phyloP scores from a whole-genome alignment of 257 asterid species.

The Osmanthus fragrans region DNA sequence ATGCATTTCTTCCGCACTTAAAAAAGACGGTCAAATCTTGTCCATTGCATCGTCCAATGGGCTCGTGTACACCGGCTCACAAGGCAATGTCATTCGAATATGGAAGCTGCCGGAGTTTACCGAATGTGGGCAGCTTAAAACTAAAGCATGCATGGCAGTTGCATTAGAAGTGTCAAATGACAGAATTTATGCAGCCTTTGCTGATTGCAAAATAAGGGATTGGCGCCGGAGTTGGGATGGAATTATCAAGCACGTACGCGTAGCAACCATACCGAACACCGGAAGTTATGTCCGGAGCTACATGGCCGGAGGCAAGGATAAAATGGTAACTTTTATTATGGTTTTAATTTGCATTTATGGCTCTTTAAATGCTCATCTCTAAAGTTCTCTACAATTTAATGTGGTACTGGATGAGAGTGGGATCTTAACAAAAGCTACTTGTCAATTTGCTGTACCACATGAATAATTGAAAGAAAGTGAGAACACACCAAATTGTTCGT shows the following conservation, averaged over 20 bases:
- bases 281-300: conserved; percentile 75
- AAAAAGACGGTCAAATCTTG: conserved; percentile 89
- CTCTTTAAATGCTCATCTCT: background rate
- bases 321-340: conserved; percentile 43
- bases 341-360: background rate
- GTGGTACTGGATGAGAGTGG: background rate
- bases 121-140: conserved; percentile 88
- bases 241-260: conserved; percentile 59
- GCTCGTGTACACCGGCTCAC: conserved; percentile 72
- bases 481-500: no score
- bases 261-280: conserved; percentile 65
- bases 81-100: conserved; percentile 56
- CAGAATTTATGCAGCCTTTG: conserved; percentile 76
- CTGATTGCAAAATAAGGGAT: conserved; percentile 76
- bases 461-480: no score
- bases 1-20: conserved; percentile 81
- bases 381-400: background rate
- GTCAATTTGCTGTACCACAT: background rate
- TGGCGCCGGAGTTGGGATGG: conserved; percentile 96
- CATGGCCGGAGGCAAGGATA: conserved; percentile 67
- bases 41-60: conserved; percentile 65
- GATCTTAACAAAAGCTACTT: background rate
- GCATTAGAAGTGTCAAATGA: conserved; percentile 71
- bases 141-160: conserved; percentile 63
- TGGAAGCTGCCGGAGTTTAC: conserved; percentile 96